Evolutionary conservation across 208 protist species (phyloP).

Genomic region (Trypanosomatidae sp.): DNA sequence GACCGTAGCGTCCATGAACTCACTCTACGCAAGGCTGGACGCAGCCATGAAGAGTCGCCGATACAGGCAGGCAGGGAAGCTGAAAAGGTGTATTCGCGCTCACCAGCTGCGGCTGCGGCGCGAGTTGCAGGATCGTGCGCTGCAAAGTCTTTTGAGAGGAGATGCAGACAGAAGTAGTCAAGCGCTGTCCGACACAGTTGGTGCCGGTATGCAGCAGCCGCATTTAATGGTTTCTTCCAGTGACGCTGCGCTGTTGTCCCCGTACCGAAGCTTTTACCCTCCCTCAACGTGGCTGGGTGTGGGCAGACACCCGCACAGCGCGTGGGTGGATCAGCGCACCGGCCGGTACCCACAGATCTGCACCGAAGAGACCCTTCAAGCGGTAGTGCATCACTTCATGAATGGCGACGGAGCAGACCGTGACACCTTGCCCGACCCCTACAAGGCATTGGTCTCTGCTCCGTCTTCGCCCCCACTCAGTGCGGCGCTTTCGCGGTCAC

Average conservation of each 20-base stretch:
- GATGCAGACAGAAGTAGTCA: not conserved
- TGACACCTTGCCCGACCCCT: not conserved
- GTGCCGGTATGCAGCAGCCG: not conserved
- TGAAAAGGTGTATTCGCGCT: slow-evolving; percentile 16
- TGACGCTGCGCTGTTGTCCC: slow-evolving; percentile 1
- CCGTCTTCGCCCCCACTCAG: not conserved
- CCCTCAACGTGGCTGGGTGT: slow-evolving; percentile 37
- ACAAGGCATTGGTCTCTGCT: not conserved
- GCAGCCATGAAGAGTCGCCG: slow-evolving; percentile 23
- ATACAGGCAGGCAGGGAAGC: slow-evolving; percentile 1
- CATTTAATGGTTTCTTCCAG: not conserved
- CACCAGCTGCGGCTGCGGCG: slow-evolving; percentile 19
- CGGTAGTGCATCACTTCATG: slow-evolving; percentile 6
- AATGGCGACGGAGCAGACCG: not conserved
- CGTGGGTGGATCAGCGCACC: slow-evolving; percentile 43
- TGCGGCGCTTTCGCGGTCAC: slow-evolving; percentile 6
- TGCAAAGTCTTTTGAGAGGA: not conserved
- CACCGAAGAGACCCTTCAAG: not conserved
- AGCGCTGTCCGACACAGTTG: not conserved
- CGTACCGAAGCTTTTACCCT: slow-evolving; percentile 44
- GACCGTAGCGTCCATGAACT: slow-evolving; percentile 21
- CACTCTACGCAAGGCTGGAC: slow-evolving; percentile 24
- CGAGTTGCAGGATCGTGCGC: not conserved
- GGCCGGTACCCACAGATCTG: slow-evolving; percentile 39
- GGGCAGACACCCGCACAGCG: slow-evolving; percentile 34